Evolutionary conservation across 306 rosid species (phyloP), one percentile per base, ranked within the genome.

Genomic region (Lathyrus tuberosus): DNA sequence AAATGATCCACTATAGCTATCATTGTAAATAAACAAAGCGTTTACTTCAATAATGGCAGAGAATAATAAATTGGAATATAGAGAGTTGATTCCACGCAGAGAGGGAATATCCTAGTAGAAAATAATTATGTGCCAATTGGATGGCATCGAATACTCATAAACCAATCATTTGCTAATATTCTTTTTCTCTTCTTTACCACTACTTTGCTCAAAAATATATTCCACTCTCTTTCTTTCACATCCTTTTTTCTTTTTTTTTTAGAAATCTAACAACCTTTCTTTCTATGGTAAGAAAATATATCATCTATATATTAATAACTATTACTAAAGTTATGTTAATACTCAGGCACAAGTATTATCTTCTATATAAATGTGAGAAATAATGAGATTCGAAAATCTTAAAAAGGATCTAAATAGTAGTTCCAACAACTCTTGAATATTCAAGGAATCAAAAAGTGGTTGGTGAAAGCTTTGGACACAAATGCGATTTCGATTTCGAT

Each of bases 81-180:
- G 20, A 10, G 69, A 71, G 76, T 69, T 79, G 78, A 58, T 69
- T 70, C 71, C 52, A 61, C 77, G 67, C 72, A 52, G 40, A n/a
- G 73, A 49, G 65, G 65, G 86, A 80, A 84, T 86, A 84, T 86
- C 31, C 89, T 53, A 56, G 62, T 56, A 2, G 18, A 26, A 17
- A 56, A 56, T 56, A 56, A 52, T 52, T 20, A 71, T 65, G 77
- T 77, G 75, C 86, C 38, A 26, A 65, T 31, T 0, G 6, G 61
- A 63, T 81, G 74, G 68, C 70, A 72, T 64, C 41, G 18, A 69
- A 75, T 22, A 47, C 22, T 15, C 43, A 46, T 8, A 65, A 6
- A 52, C 67, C 76, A 66, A 72, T 81, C 58, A 69, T 73, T 68
- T 64, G 22, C 5, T n/a, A 16, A 60, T 76, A 46, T 28, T 51